A percentile compares a stretch with the other conserved stretches of the same genome.
Evolutionary conservation across 345 rosid genomes (phyloP).

Genomic region (Salix suchowensis): DNA sequence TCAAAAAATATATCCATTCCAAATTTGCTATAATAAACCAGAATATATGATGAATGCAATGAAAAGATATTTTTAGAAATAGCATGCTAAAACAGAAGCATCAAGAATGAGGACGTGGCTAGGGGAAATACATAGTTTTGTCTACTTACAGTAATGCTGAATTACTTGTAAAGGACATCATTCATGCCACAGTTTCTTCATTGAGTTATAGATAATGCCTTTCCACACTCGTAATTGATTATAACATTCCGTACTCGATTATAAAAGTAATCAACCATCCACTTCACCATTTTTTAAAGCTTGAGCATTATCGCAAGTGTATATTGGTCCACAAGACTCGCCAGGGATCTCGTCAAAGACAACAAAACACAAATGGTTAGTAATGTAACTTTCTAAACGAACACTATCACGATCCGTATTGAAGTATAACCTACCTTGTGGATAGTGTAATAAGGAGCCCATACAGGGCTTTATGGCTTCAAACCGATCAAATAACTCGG

Average conservation of each 20-base stretch:
- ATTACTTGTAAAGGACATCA: constrained; percentile 79
- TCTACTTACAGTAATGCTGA: constrained; percentile 50
- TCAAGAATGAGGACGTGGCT: neutral
- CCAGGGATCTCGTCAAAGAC: constrained; percentile 60
- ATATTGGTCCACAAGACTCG: constrained; percentile 84
- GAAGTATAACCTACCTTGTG: constrained; percentile 56
- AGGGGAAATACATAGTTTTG: neutral
- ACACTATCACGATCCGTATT: neutral
- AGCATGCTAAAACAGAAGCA: neutral
- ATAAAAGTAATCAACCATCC: constrained; percentile 90
- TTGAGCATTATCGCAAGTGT: constrained; percentile 55
- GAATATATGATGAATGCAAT: neutral
- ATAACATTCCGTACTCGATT: constrained; percentile 79
- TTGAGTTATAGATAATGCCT: constrained; percentile 79
- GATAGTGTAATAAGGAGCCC: constrained; percentile 98
- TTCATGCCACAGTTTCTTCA: constrained; percentile 97
- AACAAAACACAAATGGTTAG: constrained; percentile 7
- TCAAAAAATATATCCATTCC: neutral
- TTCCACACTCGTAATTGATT: constrained; percentile 43
- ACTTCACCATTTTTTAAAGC: constrained; percentile 61
- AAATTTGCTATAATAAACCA: neutral
- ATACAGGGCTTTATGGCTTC: constrained; percentile 76
- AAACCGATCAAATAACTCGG: constrained; percentile 71
- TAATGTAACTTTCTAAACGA: neutral
- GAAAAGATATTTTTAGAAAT: neutral